Evolutionary conservation across 257 asterid species (phyloP), one percentile per base, ranked within the genome.

Genomic region (Craterostigma plantagineum): DNA sequence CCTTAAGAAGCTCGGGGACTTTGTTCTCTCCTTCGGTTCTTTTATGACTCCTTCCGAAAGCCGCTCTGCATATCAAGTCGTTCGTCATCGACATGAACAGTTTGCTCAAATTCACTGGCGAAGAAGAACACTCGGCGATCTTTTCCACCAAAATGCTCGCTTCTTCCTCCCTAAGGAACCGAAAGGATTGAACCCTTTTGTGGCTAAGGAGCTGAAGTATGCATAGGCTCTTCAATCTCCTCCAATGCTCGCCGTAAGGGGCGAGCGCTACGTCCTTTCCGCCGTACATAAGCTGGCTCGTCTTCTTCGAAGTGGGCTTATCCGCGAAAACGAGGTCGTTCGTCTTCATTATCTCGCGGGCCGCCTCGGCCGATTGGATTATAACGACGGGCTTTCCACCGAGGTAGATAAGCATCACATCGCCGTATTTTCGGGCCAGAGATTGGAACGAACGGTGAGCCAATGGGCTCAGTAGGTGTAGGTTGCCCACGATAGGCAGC

Each of bases 171-270:
- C 79, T 49, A 0, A 62, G 40, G 8, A 10, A 7, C 0, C 54
- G 43, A 50, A 38, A 72, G 2, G 73, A 71, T 3, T 46, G 67
- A 9, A 75, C 81, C 39, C 61, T 48, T 33, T 55, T 71, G 61
- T 46, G 46, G 23, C 71, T 71, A 13, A 75, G 52, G 3, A 76
- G 68, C 11, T 75, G 77, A 18, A 67, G 59, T 4, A 74, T 67
- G 8, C 65, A 52, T 7, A 74, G 35, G 55, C 71, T 56, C 36
- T 58, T 49, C 11, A 58, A n/a, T 17, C 60, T 52, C 49, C 73
- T 49, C 81, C 78, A 75, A 7, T 65, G 59, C n/a, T 71, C 81
- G 0, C 76, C 69, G 30, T 76, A 63, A 0, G 76, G 67, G 0
- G 68, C 23, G 30, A 71, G 60, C 0, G 51, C 60, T 0, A 71